Base-by-base conservation (phyloP, 2,329 filamentous ascomycete species). In the Ambrosiella beaveri region DNA sequence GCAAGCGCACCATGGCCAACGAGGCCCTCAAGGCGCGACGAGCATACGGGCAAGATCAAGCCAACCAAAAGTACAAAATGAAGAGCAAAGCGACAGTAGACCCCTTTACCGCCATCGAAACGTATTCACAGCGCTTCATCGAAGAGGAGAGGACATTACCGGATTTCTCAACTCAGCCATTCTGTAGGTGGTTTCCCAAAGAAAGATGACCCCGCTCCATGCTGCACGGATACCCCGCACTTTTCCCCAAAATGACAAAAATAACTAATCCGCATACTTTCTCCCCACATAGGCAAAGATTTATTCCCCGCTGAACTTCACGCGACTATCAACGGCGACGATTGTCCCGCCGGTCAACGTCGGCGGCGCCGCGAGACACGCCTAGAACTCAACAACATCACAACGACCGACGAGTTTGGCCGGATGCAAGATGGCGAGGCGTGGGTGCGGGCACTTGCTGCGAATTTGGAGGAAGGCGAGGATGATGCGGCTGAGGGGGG, bases 261-360 rank as follows among this genome's bases (percentile, higher is more conserved):
- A n/a, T 12, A 7, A 35, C 35, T 15, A 35, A 51, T 27, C 27
- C 27, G 27, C 3, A 27, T 27, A 27, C 27, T 27, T 27, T 27
- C 27, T 27, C 27, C 27, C 27, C 27, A 27, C 27, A 27, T 8
- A 54, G 52, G 52, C 61, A 69, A 69, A 52, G 75, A 77, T 55
- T 71, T 81, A 58, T 81, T 81, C 65, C 78, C 79, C 0, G 64
- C 71, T 44, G 78, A 81, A 67, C 70, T 82, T 19, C 75, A 77
- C 66, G 70, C 72, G 19, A 79, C 76, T 0, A 68, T 81, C 13
- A 76, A 79, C 59, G 76, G 76, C 44, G 66, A 68, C 4, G 73
- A 75, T 59, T 65, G 65, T 57, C 41, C 51, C 11, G 55, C 50
- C n/a, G 47, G 54, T 19, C 49, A 59, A 44, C 51, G 55, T 19